Evolutionary conservation across 2,329 filamentous ascomycete genomes (phyloP).

Genomic region (Davidsoniella eucalypti): DNA sequence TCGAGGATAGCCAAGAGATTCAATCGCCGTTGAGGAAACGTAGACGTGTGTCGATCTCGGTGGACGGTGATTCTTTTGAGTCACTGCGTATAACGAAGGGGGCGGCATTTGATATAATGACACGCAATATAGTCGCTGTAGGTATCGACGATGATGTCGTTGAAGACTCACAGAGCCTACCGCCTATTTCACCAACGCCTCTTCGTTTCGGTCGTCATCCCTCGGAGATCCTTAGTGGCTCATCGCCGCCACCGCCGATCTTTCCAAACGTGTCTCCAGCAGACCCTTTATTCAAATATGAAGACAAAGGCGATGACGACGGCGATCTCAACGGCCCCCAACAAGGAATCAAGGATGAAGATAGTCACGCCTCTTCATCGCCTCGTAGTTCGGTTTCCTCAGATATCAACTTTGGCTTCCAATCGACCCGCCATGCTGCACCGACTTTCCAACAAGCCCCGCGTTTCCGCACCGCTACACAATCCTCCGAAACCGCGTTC

Average conservation of each 20-base stretch:
- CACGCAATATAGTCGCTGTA: not conserved
- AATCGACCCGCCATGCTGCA: slow-evolving; percentile 8
- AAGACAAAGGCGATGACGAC: no score
- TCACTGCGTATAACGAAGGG: not conserved
- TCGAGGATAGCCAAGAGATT: slow-evolving; percentile 14
- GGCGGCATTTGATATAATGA: no score
- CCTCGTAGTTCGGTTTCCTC: no score
- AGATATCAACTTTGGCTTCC: not conserved
- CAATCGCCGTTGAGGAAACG: slow-evolving; percentile 3
- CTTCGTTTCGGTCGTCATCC: no score
- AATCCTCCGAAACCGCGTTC: not conserved
- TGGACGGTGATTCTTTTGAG: not conserved
- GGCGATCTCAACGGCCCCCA: no score
- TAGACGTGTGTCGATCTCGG: slow-evolving; percentile 3
- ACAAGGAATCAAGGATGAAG: no score
- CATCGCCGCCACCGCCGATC: slow-evolving; percentile 17
- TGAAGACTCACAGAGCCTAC: not conserved
- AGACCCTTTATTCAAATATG: no score
- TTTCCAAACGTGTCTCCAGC: no score
- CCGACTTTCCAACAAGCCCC: slow-evolving; percentile 25
- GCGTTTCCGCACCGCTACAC: slow-evolving; percentile 22
- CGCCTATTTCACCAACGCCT: not conserved
- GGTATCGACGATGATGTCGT: not conserved
- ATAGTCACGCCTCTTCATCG: no score
- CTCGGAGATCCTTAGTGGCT: not conserved